phyloP scores from a whole-genome alignment of 768 basidiomycete genomes.

The Nevesoporus exiguus region DNA sequence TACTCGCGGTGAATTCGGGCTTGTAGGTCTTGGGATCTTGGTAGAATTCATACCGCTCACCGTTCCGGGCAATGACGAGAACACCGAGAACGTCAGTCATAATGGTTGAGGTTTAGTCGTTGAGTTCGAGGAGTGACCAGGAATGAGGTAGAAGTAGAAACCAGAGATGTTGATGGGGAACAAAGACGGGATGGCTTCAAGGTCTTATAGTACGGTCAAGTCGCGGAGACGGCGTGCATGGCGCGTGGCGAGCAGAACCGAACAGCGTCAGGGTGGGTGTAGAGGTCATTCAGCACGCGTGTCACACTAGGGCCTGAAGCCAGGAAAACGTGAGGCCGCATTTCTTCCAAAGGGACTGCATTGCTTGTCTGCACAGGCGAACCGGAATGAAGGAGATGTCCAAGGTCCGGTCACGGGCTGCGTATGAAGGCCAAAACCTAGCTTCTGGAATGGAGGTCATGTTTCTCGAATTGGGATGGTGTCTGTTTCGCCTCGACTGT shows the following conservation, averaged over 20 bases:
- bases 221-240: constrained; percentile 27
- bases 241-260: constrained; percentile 29
- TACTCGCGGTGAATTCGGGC: constrained; percentile 61
- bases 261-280: constrained; percentile 20
- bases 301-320: constrained; percentile 24
- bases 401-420: constrained; percentile 19
- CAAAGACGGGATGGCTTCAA: constrained; percentile 1
- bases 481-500: constrained; percentile 2
- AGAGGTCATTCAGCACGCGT: constrained; percentile 22
- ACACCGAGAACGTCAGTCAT: constrained; percentile 66
- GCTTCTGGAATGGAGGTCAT: constrained; percentile 17
- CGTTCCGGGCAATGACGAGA: constrained; percentile 75
- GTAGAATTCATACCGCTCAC: constrained; percentile 65
- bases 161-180: constrained; percentile 16
- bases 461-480: neutral
- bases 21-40: constrained; percentile 71
- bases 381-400: constrained; percentile 26
- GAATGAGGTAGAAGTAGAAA: constrained; percentile 16
- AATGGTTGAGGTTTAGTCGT: constrained; percentile 11
- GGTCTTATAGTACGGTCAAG: constrained; percentile 24
- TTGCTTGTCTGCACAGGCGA: constrained; percentile 29
- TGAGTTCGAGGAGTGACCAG: constrained; percentile 12
- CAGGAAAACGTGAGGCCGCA: constrained; percentile 35
- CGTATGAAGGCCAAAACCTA: constrained; percentile 2
- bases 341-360: constrained; percentile 27